Percentiles rank a stretch among this genome's conserved stretches.
phyloP scores from a whole-genome alignment of 805 yeast genomes.

The Zygosaccharomyces siamensis region DNA sequence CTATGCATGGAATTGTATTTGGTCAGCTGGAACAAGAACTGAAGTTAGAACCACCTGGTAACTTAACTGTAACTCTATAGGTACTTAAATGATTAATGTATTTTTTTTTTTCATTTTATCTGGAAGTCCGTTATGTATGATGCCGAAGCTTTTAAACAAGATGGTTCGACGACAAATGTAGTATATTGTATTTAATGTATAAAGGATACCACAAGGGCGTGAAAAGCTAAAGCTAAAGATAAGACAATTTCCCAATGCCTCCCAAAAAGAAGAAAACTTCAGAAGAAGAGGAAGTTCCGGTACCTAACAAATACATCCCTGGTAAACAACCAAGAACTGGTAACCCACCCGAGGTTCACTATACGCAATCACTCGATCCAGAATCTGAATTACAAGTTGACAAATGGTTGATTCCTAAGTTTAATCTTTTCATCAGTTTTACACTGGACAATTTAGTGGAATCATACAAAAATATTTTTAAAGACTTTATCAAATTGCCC shows the following conservation, averaged over 20 bases:
- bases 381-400: constrained; percentile 30
- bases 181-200: neutral
- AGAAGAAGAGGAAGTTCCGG: constrained; percentile 12
- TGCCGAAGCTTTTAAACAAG: neutral
- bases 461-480: constrained; percentile 29
- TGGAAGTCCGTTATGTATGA: neutral
- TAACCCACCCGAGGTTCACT: constrained; percentile 23
- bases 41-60: constrained; percentile 14
- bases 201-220: no score
- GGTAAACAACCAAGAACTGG: constrained; percentile 34
- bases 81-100: neutral
- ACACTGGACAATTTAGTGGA: constrained; percentile 30
- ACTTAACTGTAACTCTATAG: constrained; percentile 20
- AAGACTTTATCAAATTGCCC: constrained; percentile 68
- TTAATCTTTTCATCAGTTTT: constrained; percentile 29
- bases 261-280: constrained; percentile 21
- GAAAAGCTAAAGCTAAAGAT: no score
- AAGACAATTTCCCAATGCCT: constrained; percentile 12
- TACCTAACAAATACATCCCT: constrained; percentile 23
- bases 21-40: constrained; percentile 18
- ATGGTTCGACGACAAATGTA: neutral
- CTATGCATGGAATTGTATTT: constrained; percentile 14
- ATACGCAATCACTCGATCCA: constrained; percentile 28
- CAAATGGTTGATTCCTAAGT: constrained; percentile 33
- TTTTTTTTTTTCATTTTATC: neutral